Base-by-base conservation (phyloP, 768 basidiomycete genomes). In the Boletellus sp. region DNA sequence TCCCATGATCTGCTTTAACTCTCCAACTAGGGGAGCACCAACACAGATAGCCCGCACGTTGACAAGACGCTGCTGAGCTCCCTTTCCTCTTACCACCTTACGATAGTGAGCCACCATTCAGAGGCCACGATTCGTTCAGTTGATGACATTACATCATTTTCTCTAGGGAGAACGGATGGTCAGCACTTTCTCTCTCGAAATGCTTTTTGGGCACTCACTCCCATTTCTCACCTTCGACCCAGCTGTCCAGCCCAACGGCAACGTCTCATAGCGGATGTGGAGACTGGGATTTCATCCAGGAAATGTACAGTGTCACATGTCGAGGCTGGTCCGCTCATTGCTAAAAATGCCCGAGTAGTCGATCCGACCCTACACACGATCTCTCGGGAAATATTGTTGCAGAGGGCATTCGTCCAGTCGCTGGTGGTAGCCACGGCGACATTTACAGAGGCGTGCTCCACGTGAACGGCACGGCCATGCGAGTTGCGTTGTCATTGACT, bases 401-500 rank as follows among this genome's bases (percentile, higher is more conserved):
- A 9, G 61, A 60, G 9, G 51, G 45, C 2, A 34, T 6, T 16
- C 28, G 48, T 28, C 61, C 58, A 4, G 55, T 62, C 19, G 40
- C 58, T 36, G 52, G 52, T 1, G 61, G 61, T n/a, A 57, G 52
- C 24, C 55, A 63, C 4, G 52, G 55, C 1, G 61, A 62, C 24
- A 53, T 63, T 22, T 54, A 62, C 49, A 43, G 47, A 28, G 61
- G 58, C 2, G 57, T 24, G 1, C 49, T 62, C 52, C 53, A 33
- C 17, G 0, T 57, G 19, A 52, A 57, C 15, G 55, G 54, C 16
- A 44, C 1, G 53, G 1, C 47, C 48, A 42, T 59, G 39, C 54
- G 19, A 43, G 47, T 51, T 48, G 39, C 24, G 51, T 44, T 42
- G 11, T 48, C 23, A 4, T 16, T 2, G 5, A 26, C 2, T 19